A percentile compares a stretch with the other conserved stretches of the same genome.
Conservation (phyloP, 129 eudicot species). For the Lactuca saligna region DNA sequence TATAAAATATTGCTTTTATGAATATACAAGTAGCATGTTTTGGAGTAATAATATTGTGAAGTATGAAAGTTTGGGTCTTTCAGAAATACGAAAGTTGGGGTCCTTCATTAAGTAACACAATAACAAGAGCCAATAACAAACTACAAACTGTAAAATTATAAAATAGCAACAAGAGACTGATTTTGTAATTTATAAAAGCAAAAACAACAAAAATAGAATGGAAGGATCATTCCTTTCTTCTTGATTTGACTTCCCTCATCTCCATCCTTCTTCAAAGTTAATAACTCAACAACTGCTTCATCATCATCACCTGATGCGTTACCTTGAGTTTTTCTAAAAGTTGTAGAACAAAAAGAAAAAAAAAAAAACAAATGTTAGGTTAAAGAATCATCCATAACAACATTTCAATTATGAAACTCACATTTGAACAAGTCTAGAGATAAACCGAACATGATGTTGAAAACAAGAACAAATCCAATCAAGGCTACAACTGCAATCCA, state of each 20-base stretch:
- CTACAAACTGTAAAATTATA: no score
- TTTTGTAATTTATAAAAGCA: no score
- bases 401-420: slow-evolving; percentile 30
- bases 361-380: neutral
- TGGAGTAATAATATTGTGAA: no score
- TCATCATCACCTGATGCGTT: slow-evolving; percentile 28
- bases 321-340: slow-evolving; percentile 61
- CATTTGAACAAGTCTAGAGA: slow-evolving; percentile 56
- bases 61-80: no score
- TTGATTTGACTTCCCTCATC: slow-evolving; percentile 22
- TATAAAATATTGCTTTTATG: no score
- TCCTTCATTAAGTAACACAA: no score
- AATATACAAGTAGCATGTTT: no score
- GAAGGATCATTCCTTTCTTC: slow-evolving; percentile 71
- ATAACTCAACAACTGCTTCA: slow-evolving; percentile 31
- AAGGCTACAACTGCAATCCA: slow-evolving; percentile 62
- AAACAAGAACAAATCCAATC: slow-evolving; percentile 45
- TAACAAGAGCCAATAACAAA: no score
- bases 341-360: slow-evolving; percentile 43
- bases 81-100: no score
- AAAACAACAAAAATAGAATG: no score
- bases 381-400: neutral
- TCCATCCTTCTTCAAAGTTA: slow-evolving; percentile 18
- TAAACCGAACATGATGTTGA: slow-evolving; percentile 42
- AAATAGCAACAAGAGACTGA: no score